A percentile compares a stretch with the other conserved stretches of the same genome.
Evolutionary conservation across 768 basidiomycete species (phyloP).

Genomic region (Termitomyces sp.): DNA sequence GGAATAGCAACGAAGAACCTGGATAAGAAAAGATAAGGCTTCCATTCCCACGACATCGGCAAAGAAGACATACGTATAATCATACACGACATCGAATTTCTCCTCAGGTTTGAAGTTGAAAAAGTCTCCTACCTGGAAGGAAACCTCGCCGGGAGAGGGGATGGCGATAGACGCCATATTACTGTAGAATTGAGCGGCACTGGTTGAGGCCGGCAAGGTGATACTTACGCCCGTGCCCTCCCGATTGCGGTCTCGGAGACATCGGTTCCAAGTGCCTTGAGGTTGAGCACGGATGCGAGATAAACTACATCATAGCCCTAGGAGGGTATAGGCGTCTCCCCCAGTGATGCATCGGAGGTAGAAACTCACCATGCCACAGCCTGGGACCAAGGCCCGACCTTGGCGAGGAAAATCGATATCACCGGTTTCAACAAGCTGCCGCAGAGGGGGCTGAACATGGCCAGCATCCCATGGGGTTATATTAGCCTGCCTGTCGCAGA

Average conservation of each 20-base stretch:
- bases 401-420: conserved; percentile 34
- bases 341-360: not conserved
- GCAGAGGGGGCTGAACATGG: conserved; percentile 46
- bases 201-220: not conserved
- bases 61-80: conserved; percentile 47
- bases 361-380: conserved; percentile 44
- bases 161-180: not conserved
- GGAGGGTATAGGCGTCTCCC: not conserved
- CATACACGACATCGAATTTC: conserved; percentile 55
- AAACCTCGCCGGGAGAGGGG: conserved; percentile 24
- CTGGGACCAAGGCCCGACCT: conserved; percentile 32
- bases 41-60: not conserved
- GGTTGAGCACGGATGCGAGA: conserved; percentile 44
- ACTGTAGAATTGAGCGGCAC: not conserved
- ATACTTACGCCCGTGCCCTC: conserved; percentile 33
- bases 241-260: conserved; percentile 49
- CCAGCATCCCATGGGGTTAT: conserved; percentile 64
- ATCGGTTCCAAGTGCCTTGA: conserved; percentile 51
- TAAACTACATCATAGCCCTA: conserved; percentile 60
- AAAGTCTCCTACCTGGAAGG: conserved; percentile 45
- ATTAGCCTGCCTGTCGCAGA: conserved; percentile 32
- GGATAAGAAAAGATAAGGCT: conserved; percentile 16
- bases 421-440: conserved; percentile 41
- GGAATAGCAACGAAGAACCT: conserved; percentile 78
- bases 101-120: conserved; percentile 38